Conservation (phyloP, 768 basidiomycete species). For the Tremella mesenterica region DNA sequence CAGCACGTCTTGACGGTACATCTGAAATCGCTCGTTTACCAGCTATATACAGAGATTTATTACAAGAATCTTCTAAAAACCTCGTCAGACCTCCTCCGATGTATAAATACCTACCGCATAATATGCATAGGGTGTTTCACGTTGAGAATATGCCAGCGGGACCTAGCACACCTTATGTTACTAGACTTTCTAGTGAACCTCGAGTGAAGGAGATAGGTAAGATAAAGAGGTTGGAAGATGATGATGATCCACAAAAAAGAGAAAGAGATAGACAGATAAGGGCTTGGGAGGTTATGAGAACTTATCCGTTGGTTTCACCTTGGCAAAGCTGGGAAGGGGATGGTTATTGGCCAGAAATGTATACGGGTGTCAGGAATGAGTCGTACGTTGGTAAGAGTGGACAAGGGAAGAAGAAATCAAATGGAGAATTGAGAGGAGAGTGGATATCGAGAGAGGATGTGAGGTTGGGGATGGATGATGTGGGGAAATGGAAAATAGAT, state of each 20-base stretch:
- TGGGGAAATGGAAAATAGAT: conserved; percentile 19
- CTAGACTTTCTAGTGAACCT: conserved; percentile 1
- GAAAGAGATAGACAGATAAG: conserved; percentile 5
- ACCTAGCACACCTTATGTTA: conserved; percentile 1
- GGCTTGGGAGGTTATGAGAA: background rate
- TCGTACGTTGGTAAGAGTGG: background rate
- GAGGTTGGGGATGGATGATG: conserved; percentile 25
- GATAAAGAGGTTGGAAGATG: background rate
- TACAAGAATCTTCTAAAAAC: conserved; percentile 7
- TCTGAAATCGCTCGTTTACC: conserved; percentile 20
- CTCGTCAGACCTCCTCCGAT: conserved; percentile 9
- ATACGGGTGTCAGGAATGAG: background rate
- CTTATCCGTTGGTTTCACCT: conserved; percentile 11
- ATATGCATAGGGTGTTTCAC: background rate
- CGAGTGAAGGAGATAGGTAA: background rate
- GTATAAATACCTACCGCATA: background rate
- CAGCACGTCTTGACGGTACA: conserved; percentile 5
- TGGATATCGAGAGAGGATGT: conserved; percentile 28
- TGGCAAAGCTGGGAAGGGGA: conserved; percentile 40
- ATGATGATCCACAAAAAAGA: conserved; percentile 1
- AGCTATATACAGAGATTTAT: conserved; percentile 14
- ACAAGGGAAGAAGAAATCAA: conserved; percentile 1
- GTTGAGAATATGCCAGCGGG: conserved; percentile 2
- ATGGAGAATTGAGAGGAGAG: conserved; percentile 12
- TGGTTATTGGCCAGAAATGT: conserved; percentile 40